These are phyloP conservation scores for Trebouxia sp. DNA, from an alignment of 139 green algal species.

Conservation along the genomic window DNA sequence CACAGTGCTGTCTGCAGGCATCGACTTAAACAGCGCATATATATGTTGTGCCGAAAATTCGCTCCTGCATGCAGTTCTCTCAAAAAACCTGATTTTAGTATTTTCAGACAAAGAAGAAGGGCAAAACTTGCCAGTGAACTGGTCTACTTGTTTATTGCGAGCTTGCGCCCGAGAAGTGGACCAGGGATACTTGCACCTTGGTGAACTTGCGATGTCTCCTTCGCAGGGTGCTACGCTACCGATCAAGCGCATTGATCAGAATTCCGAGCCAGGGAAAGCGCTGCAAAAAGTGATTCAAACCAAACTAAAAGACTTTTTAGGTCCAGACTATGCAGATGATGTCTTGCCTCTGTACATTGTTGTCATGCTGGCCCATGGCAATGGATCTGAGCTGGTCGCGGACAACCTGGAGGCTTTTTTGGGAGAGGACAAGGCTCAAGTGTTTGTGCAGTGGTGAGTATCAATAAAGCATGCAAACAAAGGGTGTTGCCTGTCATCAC, in stretches of 20 bases:
- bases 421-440: not conserved
- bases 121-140: not conserved
- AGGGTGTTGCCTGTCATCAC: not conserved
- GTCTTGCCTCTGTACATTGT: slow-evolving; percentile 46
- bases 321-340: slow-evolving; percentile 31
- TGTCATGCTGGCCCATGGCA: slow-evolving; percentile 47
- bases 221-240: not conserved
- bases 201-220: not conserved
- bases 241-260: slow-evolving; percentile 33
- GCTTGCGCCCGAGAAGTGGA: not conserved
- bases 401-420: slow-evolving; percentile 37
- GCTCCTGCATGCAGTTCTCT: no score
- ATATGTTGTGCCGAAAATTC: no score
- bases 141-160: not conserved
- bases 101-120: no score
- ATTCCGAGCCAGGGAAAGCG: slow-evolving; percentile 29
- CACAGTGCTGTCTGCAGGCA: no score
- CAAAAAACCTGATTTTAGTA: no score
- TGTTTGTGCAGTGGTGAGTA: slow-evolving; percentile 32
- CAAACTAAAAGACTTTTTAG: slow-evolving; percentile 39
- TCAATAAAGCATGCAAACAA: no score
- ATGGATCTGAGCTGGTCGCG: slow-evolving; percentile 20
- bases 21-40: no score
- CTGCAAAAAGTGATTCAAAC: slow-evolving; percentile 27
- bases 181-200: not conserved